Conservation (phyloP, 2,329 filamentous ascomycete species). For the Penicillium nordicum region DNA sequence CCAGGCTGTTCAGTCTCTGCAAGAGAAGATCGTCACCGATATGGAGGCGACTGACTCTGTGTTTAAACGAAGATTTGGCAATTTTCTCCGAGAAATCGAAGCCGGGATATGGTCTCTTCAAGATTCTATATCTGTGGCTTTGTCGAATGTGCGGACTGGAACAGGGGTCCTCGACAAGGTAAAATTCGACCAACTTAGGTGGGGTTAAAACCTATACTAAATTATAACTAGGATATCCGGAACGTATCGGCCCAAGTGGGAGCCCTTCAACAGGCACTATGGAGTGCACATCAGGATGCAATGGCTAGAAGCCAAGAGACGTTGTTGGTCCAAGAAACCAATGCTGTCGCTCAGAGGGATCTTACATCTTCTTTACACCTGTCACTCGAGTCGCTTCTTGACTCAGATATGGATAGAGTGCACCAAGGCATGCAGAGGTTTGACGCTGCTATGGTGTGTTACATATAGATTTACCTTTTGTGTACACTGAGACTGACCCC, state of each 20-base stretch:
- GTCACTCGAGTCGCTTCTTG: slow-evolving; percentile 33
- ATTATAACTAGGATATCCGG: slow-evolving; percentile 29
- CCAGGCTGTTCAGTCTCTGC: slow-evolving; percentile 30
- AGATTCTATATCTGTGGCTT: slow-evolving; percentile 17
- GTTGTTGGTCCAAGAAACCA: slow-evolving; percentile 24
- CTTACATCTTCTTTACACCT: slow-evolving; percentile 31
- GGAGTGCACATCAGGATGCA: slow-evolving; percentile 27
- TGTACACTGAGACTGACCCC: slow-evolving; percentile 3
- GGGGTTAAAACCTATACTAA: not conserved
- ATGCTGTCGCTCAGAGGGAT: slow-evolving; percentile 27
- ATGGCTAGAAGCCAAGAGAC: slow-evolving; percentile 29
- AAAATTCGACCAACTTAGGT: not conserved
- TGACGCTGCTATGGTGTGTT: slow-evolving; percentile 36
- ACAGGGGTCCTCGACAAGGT: slow-evolving; percentile 25
- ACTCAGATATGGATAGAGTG: slow-evolving; percentile 29
- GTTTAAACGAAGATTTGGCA: slow-evolving; percentile 24
- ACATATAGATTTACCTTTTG: not conserved
- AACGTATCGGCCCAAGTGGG: slow-evolving; percentile 24
- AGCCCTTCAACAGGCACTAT: slow-evolving; percentile 26
- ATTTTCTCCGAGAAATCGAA: slow-evolving; percentile 27
- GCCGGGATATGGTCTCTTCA: slow-evolving; percentile 21
- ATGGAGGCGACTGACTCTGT: slow-evolving; percentile 30
- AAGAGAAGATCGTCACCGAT: slow-evolving; percentile 29
- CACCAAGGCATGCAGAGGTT: slow-evolving; percentile 29
- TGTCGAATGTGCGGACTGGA: slow-evolving; percentile 20